phyloP scores from a whole-genome alignment of 176 grass and related monocot genomes.

The Chloris gayana region DNA sequence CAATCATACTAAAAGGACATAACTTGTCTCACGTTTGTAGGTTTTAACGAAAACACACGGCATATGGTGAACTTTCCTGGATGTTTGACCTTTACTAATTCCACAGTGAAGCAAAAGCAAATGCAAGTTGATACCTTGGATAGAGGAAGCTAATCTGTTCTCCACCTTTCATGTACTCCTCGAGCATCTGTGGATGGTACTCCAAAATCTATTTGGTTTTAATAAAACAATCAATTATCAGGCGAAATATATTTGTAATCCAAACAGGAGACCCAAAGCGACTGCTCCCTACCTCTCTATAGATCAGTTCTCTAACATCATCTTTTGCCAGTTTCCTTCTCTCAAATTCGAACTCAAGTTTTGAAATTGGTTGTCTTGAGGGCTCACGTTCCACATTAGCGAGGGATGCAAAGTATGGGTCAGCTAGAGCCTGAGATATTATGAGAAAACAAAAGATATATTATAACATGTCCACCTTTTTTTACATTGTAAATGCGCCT shows the following conservation, averaged over 20 bases:
- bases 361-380: constrained; percentile 82
- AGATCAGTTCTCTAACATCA: constrained; percentile 95
- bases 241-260: constrained; percentile 4
- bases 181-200: constrained; percentile 94
- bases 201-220: constrained; percentile 87
- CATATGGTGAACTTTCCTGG: background rate
- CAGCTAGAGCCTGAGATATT: constrained; percentile 75
- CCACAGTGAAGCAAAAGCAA: background rate
- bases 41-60: background rate
- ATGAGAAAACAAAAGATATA: constrained; percentile 18
- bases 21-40: background rate
- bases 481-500: constrained; percentile 23
- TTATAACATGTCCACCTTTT: too few relatives aligned
- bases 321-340: constrained; percentile 91
- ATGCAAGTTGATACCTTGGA: constrained; percentile 60
- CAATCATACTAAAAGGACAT: background rate
- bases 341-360: constrained; percentile 98
- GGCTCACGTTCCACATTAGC: constrained; percentile 88
- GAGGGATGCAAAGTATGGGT: constrained; percentile 84
- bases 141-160: constrained; percentile 96
- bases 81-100: constrained; percentile 5
- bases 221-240: constrained; percentile 40
- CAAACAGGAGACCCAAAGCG: constrained; percentile 23
- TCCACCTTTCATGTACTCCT: constrained; percentile 82
- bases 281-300: constrained; percentile 72